Evolutionary conservation across 2,329 filamentous ascomycete genomes (phyloP).

Genomic region (Colletotrichum destructivum): DNA sequence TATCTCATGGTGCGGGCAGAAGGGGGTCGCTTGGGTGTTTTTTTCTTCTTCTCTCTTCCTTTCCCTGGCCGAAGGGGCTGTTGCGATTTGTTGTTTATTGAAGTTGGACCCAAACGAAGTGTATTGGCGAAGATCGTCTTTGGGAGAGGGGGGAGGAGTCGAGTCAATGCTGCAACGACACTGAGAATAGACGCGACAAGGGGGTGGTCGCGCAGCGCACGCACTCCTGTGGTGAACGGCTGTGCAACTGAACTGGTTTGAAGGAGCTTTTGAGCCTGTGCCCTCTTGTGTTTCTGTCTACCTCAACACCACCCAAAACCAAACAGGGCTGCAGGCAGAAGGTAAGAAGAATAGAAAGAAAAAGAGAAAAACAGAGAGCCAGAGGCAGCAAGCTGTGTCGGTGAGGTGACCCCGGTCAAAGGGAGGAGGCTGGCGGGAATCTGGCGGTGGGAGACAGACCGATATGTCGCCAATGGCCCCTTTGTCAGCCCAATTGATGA

Average conservation of each 20-base stretch:
- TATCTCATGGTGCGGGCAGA: constrained; percentile 60
- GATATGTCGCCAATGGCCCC: constrained; percentile 15
- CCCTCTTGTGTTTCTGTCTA: constrained; percentile 25
- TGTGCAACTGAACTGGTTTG: constrained; percentile 26
- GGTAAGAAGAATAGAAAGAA: neutral
- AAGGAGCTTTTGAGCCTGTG: constrained; percentile 30
- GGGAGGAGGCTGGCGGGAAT: constrained; percentile 25
- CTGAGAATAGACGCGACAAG: constrained; percentile 36
- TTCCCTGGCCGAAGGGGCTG: constrained; percentile 41
- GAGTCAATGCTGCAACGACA: constrained; percentile 32
- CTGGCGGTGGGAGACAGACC: constrained; percentile 15
- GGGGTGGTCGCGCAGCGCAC: constrained; percentile 29
- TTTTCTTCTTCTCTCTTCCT: neutral
- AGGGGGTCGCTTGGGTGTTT: constrained; percentile 27
- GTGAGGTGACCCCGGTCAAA: constrained; percentile 22
- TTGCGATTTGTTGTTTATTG: constrained; percentile 54
- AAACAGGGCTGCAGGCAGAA: constrained; percentile 25
- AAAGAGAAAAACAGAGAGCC: neutral
- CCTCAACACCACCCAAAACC: constrained; percentile 31
- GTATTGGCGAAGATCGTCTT: constrained; percentile 27
- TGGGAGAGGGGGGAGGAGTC: constrained; percentile 9
- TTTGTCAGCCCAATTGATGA: constrained; percentile 30
- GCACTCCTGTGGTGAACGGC: constrained; percentile 32
- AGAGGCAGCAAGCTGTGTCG: constrained; percentile 26
- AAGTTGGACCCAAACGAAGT: constrained; percentile 20